Evolutionary conservation across 2,329 filamentous ascomycete species (phyloP).

Genomic region (Talaromyces sp.): DNA sequence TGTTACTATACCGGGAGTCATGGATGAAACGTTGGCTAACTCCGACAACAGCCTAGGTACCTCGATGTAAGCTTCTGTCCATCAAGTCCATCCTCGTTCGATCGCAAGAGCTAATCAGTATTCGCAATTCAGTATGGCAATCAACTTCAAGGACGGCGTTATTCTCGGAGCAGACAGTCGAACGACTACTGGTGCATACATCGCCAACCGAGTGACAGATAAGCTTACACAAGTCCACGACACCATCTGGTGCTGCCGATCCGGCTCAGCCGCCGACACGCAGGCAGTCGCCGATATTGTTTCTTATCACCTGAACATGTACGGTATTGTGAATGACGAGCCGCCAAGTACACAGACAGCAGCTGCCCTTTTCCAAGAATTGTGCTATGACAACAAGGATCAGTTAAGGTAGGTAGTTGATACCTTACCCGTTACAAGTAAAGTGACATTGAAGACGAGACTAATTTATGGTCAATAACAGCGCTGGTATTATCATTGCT

Average conservation of each 20-base stretch:
- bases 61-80: constrained; percentile 69
- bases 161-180: constrained; percentile 95
- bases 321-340: constrained; percentile 84
- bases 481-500: constrained; percentile 96
- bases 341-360: constrained; percentile 91
- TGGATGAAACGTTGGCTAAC: not conserved
- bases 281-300: constrained; percentile 98
- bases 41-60: constrained; percentile 71
- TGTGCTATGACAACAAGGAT: constrained; percentile 98
- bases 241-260: constrained; percentile 99
- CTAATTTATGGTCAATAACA: constrained; percentile 35
- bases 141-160: constrained; percentile 97
- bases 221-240: constrained; percentile 98
- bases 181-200: constrained; percentile 96
- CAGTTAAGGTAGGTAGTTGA: constrained; percentile 66
- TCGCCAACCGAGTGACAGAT: constrained; percentile 98
- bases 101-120: not conserved
- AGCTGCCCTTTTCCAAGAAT: constrained; percentile 92
- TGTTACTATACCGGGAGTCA: not conserved
- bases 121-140: constrained; percentile 72
- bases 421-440: constrained; percentile 16
- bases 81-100: not conserved
- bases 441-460: not conserved
- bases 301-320: constrained; percentile 91
- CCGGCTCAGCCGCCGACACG: constrained; percentile 93